These are phyloP conservation scores for Tulasnella sp. DNA, from an alignment of 768 basidiomycete genomes.

Conservation along the genomic window DNA sequence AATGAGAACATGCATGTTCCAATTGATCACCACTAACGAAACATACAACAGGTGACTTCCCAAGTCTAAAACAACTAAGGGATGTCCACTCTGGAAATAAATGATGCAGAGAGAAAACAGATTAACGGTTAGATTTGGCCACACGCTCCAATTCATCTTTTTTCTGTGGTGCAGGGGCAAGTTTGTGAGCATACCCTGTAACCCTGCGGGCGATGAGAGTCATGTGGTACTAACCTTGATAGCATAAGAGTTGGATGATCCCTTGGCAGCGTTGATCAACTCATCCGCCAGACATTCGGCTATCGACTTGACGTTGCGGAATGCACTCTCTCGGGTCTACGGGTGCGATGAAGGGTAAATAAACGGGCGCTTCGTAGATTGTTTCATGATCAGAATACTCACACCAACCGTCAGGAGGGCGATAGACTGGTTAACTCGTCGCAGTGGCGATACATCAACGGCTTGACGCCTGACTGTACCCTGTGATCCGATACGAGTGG, in stretches of 20 bases:
- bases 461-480: slow-evolving; percentile 99
- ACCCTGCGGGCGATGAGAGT: neutral
- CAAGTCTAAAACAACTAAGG: too few species aligned
- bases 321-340: slow-evolving; percentile 97
- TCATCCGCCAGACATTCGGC: slow-evolving; percentile 99
- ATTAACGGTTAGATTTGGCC: slow-evolving; percentile 99
- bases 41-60: too few species aligned
- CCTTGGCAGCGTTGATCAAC: slow-evolving; percentile 99
- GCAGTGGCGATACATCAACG: slow-evolving; percentile 96
- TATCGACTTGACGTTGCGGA: slow-evolving; percentile 99
- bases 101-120: neutral
- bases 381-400: slow-evolving; percentile 27
- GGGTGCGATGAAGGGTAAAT: slow-evolving; percentile 4
- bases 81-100: too few species aligned
- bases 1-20: too few species aligned
- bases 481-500: slow-evolving; percentile 98
- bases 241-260: slow-evolving; percentile 99
- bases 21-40: too few species aligned
- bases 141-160: slow-evolving; percentile 99
- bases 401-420: slow-evolving; percentile 92
- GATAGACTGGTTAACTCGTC: slow-evolving; percentile 95
- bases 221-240: slow-evolving; percentile 64
- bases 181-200: neutral
- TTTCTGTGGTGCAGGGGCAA: slow-evolving; percentile 45
- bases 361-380: neutral